Base-by-base conservation (phyloP, 164 flowering plant genomes). In the Aristolochia californica region DNA sequence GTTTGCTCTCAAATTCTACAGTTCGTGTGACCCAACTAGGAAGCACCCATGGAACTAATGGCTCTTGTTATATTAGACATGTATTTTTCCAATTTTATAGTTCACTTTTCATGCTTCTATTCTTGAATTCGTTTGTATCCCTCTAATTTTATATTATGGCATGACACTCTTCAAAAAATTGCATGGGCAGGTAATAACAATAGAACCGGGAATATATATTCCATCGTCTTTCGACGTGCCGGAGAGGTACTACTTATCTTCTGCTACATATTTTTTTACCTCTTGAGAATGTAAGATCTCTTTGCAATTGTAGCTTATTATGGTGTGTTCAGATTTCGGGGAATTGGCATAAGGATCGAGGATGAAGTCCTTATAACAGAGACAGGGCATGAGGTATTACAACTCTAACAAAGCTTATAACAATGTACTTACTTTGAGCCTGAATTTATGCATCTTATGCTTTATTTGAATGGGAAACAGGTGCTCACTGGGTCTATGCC, bases 401-500 rank as follows among this genome's bases (percentile, higher is more conserved):
- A 50, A 22, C 34, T 34, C 25, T 17, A 22, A 27, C 58, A 21
- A 13, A 43, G 30, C n/a, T n/a, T n/a, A 14, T 40, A 50, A 28
- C 4, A 20, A 8, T 13, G 54, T 21, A 22, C 4, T 21, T 21
- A 24, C 21, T 25, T 8, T 17, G 10, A 30, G 13, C 9, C 45
- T 5, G 55, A n/a, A 15, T 23, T 15, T n/a, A 9, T 55, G 13
- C 30, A 44, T 14, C 11, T 0, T 13, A 8, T 52, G 28, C 13
- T 25, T 20, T 45, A 24, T 47, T n/a, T 40, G 56, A 17, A 21
- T 65, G 45, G 58, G 53, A 56, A 66, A 60, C 74, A 88, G 96
- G 95, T 91, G 30, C 89, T 91, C 26, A 91, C 98, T 4, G 95
- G 83, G n/a, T 88, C 95, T 34, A 58, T 88, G 78, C 98, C 98